These are phyloP conservation scores for Pestalotiopsis sp. DNA, from an alignment of 2,329 filamentous ascomycete species.

Conservation along the genomic window DNA sequence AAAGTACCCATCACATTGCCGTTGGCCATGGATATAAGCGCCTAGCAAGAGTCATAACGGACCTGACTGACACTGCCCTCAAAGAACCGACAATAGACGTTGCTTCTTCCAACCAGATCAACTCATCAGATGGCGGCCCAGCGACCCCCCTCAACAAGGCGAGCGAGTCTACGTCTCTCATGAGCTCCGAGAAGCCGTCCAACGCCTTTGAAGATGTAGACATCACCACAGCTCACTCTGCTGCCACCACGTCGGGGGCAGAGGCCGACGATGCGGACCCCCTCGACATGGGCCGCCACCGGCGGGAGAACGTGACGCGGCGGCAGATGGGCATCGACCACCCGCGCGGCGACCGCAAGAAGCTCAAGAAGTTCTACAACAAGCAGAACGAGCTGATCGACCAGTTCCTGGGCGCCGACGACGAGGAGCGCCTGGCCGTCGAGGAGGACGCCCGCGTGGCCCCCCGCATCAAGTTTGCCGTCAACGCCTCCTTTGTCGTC, in stretches of 20 bases:
- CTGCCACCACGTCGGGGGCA: constrained; percentile 19
- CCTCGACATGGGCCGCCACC: constrained; percentile 41
- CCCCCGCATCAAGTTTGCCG: constrained; percentile 55
- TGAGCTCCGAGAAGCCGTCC: neutral
- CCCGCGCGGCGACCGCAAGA: constrained; percentile 44
- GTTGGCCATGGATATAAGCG: neutral
- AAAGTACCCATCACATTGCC: neutral
- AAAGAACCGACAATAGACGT: constrained; percentile 2
- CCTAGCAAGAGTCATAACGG: neutral
- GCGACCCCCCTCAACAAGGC: neutral
- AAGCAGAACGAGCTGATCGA: constrained; percentile 52
- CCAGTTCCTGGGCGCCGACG: constrained; percentile 56
- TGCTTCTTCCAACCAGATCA: constrained; percentile 1
- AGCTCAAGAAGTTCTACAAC: constrained; percentile 50
- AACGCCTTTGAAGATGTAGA: neutral
- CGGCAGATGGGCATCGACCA: constrained; percentile 51
- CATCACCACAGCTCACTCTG: neutral
- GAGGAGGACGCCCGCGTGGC: constrained; percentile 54
- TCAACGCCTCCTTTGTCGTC: constrained; percentile 52
- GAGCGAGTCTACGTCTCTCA: neutral
- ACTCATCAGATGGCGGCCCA: neutral
- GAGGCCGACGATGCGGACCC: constrained; percentile 33
- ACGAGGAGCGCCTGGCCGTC: constrained; percentile 55
- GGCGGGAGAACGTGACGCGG: constrained; percentile 42
- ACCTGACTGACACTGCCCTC: constrained; percentile 2